Evolutionary conservation across 257 asterid genomes (phyloP).

Genomic region (Solanum okadae): DNA sequence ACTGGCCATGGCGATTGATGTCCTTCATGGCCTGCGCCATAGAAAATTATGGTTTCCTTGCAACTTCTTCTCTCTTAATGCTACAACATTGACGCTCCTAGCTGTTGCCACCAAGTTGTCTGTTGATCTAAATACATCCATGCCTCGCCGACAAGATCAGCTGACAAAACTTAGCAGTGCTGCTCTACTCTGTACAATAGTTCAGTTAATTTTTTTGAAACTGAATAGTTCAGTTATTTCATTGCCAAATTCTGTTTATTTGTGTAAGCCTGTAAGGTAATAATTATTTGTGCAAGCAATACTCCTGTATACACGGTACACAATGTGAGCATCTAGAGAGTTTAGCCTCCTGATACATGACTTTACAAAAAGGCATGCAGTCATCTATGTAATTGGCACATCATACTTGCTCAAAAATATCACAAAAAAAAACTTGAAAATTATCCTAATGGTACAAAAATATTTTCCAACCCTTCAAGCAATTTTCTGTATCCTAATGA

Average conservation of each 20-base stretch:
- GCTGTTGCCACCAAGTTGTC: constrained; percentile 8
- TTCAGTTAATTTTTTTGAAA: neutral
- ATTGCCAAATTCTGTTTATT: neutral
- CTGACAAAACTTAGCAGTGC: constrained; percentile 13
- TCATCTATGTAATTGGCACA: neutral
- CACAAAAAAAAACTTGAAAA: neutral
- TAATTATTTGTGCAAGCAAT: neutral
- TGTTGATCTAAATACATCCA: constrained; percentile 1
- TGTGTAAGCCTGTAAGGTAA: neutral
- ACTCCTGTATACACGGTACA: neutral
- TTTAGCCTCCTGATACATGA: neutral
- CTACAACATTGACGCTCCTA: constrained; percentile 6
- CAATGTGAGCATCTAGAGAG: neutral
- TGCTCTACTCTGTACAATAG: neutral
- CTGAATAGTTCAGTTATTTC: neutral
- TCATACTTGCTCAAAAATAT: neutral
- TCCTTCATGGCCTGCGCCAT: neutral
- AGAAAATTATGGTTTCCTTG: constrained; percentile 19
- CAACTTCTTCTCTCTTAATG: constrained; percentile 11
- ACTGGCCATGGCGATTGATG: constrained; percentile 11
- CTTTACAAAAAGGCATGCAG: neutral
- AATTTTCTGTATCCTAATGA: neutral
- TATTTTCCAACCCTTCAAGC: neutral
- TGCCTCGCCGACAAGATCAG: constrained; percentile 5
- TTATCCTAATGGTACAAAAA: neutral